A percentile compares a stretch with the other conserved stretches of the same genome.
These are phyloP conservation scores for Leptographium wingfieldii DNA, from an alignment of 2,329 filamentous ascomycete species.

Conservation along the genomic window DNA sequence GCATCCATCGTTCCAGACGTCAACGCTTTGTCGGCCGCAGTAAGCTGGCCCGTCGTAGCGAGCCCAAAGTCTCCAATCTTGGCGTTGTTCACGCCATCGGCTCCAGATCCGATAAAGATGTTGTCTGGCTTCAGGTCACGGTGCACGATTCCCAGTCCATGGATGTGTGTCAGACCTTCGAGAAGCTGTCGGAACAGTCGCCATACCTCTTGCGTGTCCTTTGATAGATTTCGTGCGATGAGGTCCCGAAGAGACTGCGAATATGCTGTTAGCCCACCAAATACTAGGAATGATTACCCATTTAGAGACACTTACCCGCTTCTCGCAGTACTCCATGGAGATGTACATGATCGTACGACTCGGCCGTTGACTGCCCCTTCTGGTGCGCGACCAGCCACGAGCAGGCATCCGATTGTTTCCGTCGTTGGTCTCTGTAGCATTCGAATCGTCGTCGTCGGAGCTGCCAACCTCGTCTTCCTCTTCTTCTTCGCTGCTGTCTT, in stretches of 20 bases:
- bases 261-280: neutral
- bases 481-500: conserved; percentile 31
- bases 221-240: conserved; percentile 62
- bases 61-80: conserved; percentile 96
- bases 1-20: conserved; percentile 28
- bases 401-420: neutral
- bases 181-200: conserved; percentile 81
- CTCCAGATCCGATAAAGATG: conserved; percentile 63
- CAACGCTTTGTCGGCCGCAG: conserved; percentile 8
- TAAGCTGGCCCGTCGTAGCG: conserved; percentile 68
- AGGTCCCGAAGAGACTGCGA: conserved; percentile 70
- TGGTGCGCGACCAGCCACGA: conserved; percentile 10
- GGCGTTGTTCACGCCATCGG: conserved; percentile 72
- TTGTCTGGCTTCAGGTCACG: conserved; percentile 96
- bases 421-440: conserved; percentile 11
- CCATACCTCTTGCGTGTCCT: conserved; percentile 72
- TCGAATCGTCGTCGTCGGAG: conserved; percentile 11
- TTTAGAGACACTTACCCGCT: conserved; percentile 42
- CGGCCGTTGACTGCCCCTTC: conserved; percentile 31
- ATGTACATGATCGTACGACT: conserved; percentile 78
- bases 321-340: conserved; percentile 98
- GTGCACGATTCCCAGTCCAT: conserved; percentile 83
- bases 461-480: conserved; percentile 22
- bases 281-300: neutral
- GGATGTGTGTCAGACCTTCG: conserved; percentile 82